These are phyloP conservation scores for Starmerella sp. DNA, from an alignment of 805 yeast species.

Conservation along the genomic window DNA sequence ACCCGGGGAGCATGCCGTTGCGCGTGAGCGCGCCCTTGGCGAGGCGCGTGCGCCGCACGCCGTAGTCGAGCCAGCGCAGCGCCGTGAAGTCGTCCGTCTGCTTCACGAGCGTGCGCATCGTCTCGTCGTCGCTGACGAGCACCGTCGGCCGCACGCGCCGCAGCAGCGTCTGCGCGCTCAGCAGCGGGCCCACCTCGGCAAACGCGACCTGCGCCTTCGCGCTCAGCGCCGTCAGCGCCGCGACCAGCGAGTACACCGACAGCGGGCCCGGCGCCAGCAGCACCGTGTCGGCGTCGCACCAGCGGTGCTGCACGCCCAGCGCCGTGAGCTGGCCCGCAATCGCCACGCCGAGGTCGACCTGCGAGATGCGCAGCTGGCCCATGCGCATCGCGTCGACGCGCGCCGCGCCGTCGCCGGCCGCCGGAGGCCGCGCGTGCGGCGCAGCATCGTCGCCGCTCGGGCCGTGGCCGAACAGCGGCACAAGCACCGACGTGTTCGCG, in stretches of 20 bases:
- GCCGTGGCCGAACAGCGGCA: slow-evolving; percentile 9
- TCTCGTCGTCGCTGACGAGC: slow-evolving; percentile 26
- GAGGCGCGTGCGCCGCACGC: slow-evolving; percentile 17
- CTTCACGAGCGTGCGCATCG: slow-evolving; percentile 24
- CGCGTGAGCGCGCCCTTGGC: slow-evolving; percentile 25
- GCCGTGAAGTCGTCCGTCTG: slow-evolving; percentile 21
- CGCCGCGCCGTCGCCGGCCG: neutral
- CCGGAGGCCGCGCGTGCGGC: neutral
- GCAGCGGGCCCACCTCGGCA: slow-evolving; percentile 17
- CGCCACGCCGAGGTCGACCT: slow-evolving; percentile 27
- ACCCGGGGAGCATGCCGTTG: slow-evolving; percentile 20
- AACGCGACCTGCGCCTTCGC: slow-evolving; percentile 18
- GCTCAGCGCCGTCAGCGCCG: slow-evolving; percentile 28
- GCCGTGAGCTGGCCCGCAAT: slow-evolving; percentile 31
- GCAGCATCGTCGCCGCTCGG: neutral
- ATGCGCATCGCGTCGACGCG: slow-evolving; percentile 2
- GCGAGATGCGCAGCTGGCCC: slow-evolving; percentile 9
- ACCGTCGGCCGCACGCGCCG: slow-evolving; percentile 24
- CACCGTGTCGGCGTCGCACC: slow-evolving; percentile 26
- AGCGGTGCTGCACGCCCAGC: slow-evolving; percentile 26
- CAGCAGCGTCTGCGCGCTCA: slow-evolving; percentile 22
- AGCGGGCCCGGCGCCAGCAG: slow-evolving; percentile 26
- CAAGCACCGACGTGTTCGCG: slow-evolving; percentile 5
- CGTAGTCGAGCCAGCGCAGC: slow-evolving; percentile 14
- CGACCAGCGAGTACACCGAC: slow-evolving; percentile 23